Percentiles rank a stretch among this genome's conserved stretches.
Conservation (phyloP, 208 protist genomes). For the Giardia duodenalis region DNA sequence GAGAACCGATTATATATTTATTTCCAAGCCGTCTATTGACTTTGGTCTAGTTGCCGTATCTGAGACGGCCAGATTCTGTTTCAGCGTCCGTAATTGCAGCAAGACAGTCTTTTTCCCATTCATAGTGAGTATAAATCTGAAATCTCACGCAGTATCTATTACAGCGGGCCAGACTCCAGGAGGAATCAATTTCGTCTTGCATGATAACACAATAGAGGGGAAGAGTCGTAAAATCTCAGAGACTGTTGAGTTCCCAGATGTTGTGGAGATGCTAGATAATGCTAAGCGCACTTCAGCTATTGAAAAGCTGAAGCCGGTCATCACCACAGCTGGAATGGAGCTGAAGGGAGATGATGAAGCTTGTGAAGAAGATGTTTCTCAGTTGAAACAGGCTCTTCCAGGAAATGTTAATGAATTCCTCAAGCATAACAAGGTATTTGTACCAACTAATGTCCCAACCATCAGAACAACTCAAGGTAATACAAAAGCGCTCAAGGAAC, state of each 20-base stretch:
- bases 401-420: too few species aligned
- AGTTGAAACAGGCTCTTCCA: too few species aligned
- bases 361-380: neutral
- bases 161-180: neutral
- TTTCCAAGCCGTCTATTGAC: constrained; percentile 19
- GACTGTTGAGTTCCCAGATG: neutral
- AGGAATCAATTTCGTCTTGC: neutral
- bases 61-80: neutral
- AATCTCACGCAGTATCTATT: neutral
- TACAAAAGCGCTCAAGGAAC: too few species aligned
- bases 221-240: neutral
- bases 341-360: neutral
- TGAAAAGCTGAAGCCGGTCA: neutral
- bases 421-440: too few species aligned
- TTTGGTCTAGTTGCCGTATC: neutral
- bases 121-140: neutral
- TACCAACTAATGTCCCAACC: too few species aligned
- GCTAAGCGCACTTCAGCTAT: neutral
- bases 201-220: neutral
- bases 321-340: too few species aligned
- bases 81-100: constrained; percentile 14
- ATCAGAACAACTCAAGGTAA: too few species aligned
- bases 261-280: neutral
- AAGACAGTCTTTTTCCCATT: neutral
- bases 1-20: constrained; percentile 21